phyloP scores from a whole-genome alignment of 352 stramenopile genomes.

The Achlya hypogyna region DNA sequence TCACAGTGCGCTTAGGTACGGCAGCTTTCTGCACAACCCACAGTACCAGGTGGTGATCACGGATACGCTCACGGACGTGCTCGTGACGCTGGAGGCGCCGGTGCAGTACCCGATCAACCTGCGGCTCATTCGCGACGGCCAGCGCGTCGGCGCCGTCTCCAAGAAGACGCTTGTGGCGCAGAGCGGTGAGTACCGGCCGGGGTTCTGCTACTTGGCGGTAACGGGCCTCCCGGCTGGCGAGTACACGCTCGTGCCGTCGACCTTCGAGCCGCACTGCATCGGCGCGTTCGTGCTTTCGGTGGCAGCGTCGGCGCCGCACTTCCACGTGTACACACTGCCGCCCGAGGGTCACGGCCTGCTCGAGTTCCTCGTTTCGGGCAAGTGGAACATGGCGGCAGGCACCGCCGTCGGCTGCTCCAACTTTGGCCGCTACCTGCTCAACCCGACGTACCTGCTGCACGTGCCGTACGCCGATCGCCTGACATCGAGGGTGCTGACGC shows the following conservation, averaged over 20 bases:
- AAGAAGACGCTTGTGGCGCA: slow-evolving; percentile 34
- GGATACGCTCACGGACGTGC: background rate
- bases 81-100: slow-evolving; percentile 10
- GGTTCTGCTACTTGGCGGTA: slow-evolving; percentile 67
- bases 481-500: slow-evolving; percentile 25
- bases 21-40: slow-evolving; percentile 74
- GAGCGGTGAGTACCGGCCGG: slow-evolving; percentile 67
- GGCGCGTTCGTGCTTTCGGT: slow-evolving; percentile 48
- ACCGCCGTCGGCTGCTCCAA: slow-evolving; percentile 63
- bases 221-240: slow-evolving; percentile 26
- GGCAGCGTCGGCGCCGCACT: slow-evolving; percentile 26
- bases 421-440: slow-evolving; percentile 77
- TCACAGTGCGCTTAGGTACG: slow-evolving; percentile 9
- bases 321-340: slow-evolving; percentile 27
- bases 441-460: slow-evolving; percentile 65
- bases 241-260: slow-evolving; percentile 66
- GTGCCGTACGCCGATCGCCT: slow-evolving; percentile 24
- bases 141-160: slow-evolving; percentile 43
- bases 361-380: slow-evolving; percentile 28
- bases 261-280: slow-evolving; percentile 39
- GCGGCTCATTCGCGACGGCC: slow-evolving; percentile 40
- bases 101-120: slow-evolving; percentile 53
- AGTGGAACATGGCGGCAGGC: slow-evolving; percentile 44
- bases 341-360: slow-evolving; percentile 50
- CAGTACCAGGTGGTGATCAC: slow-evolving; percentile 43